Conservation (phyloP, 306 rosid genomes). For the Ceratonia siliqua region DNA sequence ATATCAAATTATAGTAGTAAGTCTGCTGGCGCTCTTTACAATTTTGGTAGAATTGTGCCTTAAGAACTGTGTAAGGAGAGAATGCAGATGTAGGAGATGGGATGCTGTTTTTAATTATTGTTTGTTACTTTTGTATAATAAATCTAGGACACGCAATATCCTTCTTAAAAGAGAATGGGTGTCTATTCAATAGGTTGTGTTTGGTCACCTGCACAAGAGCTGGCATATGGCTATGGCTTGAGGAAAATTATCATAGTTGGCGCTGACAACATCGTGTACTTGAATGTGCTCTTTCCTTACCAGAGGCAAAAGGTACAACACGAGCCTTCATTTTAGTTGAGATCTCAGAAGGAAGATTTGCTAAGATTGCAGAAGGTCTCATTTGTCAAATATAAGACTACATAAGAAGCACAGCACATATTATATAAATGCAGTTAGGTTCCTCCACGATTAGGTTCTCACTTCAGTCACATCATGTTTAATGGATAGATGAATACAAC, state of each 20-base stretch:
- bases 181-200: conserved; percentile 67
- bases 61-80: conserved; percentile 23
- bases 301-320: conserved; percentile 49
- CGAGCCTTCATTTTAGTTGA: conserved; percentile 78
- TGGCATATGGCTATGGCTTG: conserved; percentile 64
- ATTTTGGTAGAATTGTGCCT: conserved; percentile 25
- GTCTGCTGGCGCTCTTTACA: conserved; percentile 18
- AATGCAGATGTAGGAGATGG: conserved; percentile 23
- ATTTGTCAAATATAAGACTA: conserved; percentile 57
- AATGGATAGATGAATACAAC: conserved; percentile 27
- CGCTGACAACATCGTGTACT: conserved; percentile 54
- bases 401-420: conserved; percentile 58
- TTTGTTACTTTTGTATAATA: conserved; percentile 30
- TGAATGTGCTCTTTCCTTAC: conserved; percentile 46
- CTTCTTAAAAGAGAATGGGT: conserved; percentile 51
- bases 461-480: conserved; percentile 34
- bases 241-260: conserved; percentile 78
- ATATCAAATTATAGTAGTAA: conserved; percentile 3
- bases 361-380: conserved; percentile 70
- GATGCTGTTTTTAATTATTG: conserved; percentile 19
- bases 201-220: conserved; percentile 89
- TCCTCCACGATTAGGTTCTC: conserved; percentile 23
- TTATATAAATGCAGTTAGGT: conserved; percentile 41
- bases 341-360: conserved; percentile 58
- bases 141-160: conserved; percentile 71